Percentiles rank a stretch among this genome's conserved stretches.
Evolutionary conservation across 768 basidiomycete genomes (phyloP).

Genomic region (Tylopilus vinaceipallidus): DNA sequence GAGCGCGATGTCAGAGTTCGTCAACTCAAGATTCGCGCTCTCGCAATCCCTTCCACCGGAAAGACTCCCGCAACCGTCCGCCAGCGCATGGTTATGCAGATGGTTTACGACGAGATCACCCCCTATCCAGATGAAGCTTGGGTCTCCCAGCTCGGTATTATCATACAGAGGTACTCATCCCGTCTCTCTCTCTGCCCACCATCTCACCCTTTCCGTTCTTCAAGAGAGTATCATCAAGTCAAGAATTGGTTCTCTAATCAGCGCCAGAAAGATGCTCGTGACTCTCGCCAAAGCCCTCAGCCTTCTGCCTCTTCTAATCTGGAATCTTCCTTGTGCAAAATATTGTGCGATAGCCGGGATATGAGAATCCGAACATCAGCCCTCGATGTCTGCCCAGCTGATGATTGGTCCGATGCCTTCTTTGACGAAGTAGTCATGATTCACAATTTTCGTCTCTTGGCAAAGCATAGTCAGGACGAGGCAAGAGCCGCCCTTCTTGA

Average conservation of each 20-base stretch:
- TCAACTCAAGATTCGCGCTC: slow-evolving; percentile 30
- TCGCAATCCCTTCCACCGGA: slow-evolving; percentile 34
- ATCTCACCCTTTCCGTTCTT: slow-evolving; percentile 9
- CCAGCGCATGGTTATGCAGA: slow-evolving; percentile 57
- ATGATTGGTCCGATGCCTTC: slow-evolving; percentile 59
- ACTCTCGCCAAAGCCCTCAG: slow-evolving; percentile 35
- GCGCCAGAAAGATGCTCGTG: slow-evolving; percentile 46
- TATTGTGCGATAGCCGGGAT: slow-evolving; percentile 37
- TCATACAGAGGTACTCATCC: slow-evolving; percentile 48
- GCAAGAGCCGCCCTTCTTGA: slow-evolving; percentile 29
- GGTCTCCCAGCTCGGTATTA: slow-evolving; percentile 56
- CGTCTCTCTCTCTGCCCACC: not conserved
- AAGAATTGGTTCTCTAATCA: slow-evolving; percentile 71
- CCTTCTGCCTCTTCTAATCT: slow-evolving; percentile 32
- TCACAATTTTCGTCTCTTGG: slow-evolving; percentile 45
- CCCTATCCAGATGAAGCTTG: slow-evolving; percentile 63
- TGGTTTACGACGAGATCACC: slow-evolving; percentile 65
- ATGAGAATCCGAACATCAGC: slow-evolving; percentile 50
- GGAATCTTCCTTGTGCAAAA: slow-evolving; percentile 35
- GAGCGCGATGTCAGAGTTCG: slow-evolving; percentile 33
- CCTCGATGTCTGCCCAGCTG: slow-evolving; percentile 38
- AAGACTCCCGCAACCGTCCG: slow-evolving; percentile 52
- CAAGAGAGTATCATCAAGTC: slow-evolving; percentile 57
- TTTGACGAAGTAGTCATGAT: slow-evolving; percentile 64
- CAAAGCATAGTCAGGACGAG: slow-evolving; percentile 37